Evolutionary conservation across 352 stramenopile species (phyloP).

Genomic region (Lagenidium sp.): DNA sequence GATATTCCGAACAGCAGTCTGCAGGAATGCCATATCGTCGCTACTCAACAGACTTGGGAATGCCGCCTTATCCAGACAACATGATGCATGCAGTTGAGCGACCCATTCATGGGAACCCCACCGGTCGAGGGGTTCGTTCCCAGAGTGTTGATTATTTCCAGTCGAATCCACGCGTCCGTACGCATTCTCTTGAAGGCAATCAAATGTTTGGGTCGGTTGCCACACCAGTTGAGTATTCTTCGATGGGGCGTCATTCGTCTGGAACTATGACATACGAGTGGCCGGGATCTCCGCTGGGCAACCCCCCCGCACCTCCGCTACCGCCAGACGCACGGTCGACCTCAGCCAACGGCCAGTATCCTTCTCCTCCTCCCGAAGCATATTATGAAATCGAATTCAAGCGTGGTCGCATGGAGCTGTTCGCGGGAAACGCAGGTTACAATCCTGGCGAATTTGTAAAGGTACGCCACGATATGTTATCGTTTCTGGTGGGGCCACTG

Average conservation of each 20-base stretch:
- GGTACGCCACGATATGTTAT: no score
- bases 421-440: constrained; percentile 78
- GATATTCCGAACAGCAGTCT: no score
- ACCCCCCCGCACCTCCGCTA: constrained; percentile 39
- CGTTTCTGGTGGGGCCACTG: no score
- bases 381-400: constrained; percentile 97
- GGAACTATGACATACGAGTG: constrained; percentile 57
- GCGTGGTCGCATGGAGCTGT: constrained; percentile 85
- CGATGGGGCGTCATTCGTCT: constrained; percentile 49
- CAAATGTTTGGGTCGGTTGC: constrained; percentile 38
- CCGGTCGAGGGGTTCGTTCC: constrained; percentile 46
- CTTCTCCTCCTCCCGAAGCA: constrained; percentile 53
- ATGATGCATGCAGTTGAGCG: constrained; percentile 41
- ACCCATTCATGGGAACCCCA: constrained; percentile 15
- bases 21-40: constrained; percentile 48
- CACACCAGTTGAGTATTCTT: constrained; percentile 41
- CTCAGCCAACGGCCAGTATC: constrained; percentile 28
- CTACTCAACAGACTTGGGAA: constrained; percentile 66
- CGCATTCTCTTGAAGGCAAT: constrained; percentile 64
- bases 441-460: constrained; percentile 94
- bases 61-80: constrained; percentile 51
- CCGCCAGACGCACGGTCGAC: constrained; percentile 29
- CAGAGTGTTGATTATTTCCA: constrained; percentile 75
- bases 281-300: constrained; percentile 30
- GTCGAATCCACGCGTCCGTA: constrained; percentile 46